Base-by-base conservation (phyloP, 164 flowering plant genomes). In the Cinnamomum micranthum region DNA sequence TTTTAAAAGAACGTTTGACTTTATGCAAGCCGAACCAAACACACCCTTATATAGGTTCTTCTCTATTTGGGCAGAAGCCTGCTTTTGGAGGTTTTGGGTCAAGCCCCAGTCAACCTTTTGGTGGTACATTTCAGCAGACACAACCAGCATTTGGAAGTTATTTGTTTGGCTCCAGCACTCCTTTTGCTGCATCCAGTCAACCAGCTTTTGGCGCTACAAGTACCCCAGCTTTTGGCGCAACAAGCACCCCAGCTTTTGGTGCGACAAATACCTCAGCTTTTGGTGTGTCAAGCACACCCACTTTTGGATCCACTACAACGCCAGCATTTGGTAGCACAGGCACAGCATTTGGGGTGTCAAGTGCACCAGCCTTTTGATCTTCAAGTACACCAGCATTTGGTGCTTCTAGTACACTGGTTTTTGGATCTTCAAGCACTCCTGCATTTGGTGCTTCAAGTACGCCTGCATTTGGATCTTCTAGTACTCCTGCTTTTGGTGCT, bases 31-130 rank as follows among this genome's bases (percentile, higher is more conserved):
- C n/a, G n/a, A n/a, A n/a, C n/a, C n/a, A n/a, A n/a, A n/a, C n/a
- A n/a, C n/a, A n/a, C n/a, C n/a, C n/a, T n/a, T 27, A 27, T 27
- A 2, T 27, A 27, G 28, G 28, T 27, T 27, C 3, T 27, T 89
- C 95, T 77, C 72, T 76, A 4, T 93, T 91, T 83, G 97, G 95
- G 64, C 93, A 87, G 83, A 90, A 90, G 81, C 91, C 98, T 77
- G 85, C 88, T 62, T 93, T 92, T 83, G 98, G 98, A 76, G 93
- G 88, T 10, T 93, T 93, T 87, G 97, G 95, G 55, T 85, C 98
- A 62, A 83, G 85, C 60, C 79, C 91, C 33, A 81, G 87, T 78
- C 97, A 86, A 79, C 97, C 99, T 24, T 96, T 96, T 87, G 97
- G 97, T 69, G 81, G 91, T 27, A 27, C 98, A 70, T 84, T 80